Percentiles rank a stretch among this genome's conserved stretches.
Conservation (phyloP, 139 green algal species). For the Coelastrella sp. region DNA sequence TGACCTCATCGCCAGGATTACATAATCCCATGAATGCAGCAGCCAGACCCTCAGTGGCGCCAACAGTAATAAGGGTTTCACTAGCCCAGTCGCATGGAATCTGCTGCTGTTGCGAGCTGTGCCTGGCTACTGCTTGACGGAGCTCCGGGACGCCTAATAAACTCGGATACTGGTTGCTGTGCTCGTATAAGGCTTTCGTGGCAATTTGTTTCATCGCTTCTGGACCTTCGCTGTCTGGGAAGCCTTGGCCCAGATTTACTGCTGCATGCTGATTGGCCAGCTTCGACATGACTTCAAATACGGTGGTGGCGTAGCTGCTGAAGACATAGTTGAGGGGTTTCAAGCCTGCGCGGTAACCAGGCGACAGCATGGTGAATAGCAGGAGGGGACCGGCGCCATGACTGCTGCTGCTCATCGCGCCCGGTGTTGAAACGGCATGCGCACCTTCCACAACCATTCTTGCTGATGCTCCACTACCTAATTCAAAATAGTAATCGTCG, state of each 20-base stretch:
- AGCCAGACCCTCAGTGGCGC: slow-evolving; percentile 87
- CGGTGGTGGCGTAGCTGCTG: slow-evolving; percentile 42
- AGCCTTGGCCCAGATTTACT: slow-evolving; percentile 82
- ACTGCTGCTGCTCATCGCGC: neutral
- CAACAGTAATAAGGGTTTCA: slow-evolving; percentile 82
- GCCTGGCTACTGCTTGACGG: slow-evolving; percentile 75
- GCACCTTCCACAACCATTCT: neutral
- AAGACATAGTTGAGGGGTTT: slow-evolving; percentile 49
- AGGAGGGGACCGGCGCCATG: neutral
- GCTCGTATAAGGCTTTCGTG: slow-evolving; percentile 45
- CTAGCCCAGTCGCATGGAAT: slow-evolving; percentile 70
- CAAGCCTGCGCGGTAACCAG: neutral
- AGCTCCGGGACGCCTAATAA: slow-evolving; percentile 79
- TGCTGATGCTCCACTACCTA: neutral
- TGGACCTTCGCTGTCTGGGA: slow-evolving; percentile 85
- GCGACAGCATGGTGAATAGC: neutral
- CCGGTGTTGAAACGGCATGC: neutral
- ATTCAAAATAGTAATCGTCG: too few species aligned
- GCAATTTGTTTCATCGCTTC: slow-evolving; percentile 76
- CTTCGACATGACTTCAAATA: slow-evolving; percentile 59
- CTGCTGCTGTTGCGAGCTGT: slow-evolving; percentile 63
- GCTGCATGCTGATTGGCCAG: slow-evolving; percentile 67
- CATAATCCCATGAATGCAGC: slow-evolving; percentile 81
- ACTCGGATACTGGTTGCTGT: slow-evolving; percentile 79
- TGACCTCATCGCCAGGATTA: slow-evolving; percentile 85